A percentile compares a stretch with the other conserved stretches of the same genome.
These are phyloP conservation scores for Penicillium robsamsonii DNA, from an alignment of 495 filamentous ascomycete genomes.

Conservation along the genomic window DNA sequence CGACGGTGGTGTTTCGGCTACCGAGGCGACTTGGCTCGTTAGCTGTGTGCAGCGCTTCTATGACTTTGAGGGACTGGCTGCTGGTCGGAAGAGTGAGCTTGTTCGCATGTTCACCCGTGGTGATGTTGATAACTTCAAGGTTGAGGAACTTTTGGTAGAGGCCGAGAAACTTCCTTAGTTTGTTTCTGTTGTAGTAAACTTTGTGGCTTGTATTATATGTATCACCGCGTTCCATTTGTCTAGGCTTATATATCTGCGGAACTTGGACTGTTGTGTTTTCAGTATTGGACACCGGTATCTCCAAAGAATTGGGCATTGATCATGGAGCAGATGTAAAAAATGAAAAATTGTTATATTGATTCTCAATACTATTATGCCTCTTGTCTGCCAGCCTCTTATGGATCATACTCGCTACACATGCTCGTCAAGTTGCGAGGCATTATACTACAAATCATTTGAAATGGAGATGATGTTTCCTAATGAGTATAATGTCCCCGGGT, in stretches of 20 bases:
- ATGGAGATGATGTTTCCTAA: too few relatives aligned
- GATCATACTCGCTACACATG: too few relatives aligned
- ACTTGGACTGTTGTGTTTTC: neutral
- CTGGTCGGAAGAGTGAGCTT: slow-evolving; percentile 56
- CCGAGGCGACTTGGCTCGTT: slow-evolving; percentile 84
- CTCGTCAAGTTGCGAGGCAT: too few relatives aligned
- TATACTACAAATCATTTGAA: too few relatives aligned
- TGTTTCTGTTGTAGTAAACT: slow-evolving; percentile 21
- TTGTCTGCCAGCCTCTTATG: too few relatives aligned
- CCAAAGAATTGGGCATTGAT: neutral
- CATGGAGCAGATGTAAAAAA: neutral
- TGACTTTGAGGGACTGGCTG: slow-evolving; percentile 56
- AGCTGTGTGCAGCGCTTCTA: slow-evolving; percentile 97
- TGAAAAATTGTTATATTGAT: neutral
- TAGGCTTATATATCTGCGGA: neutral
- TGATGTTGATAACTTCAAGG: slow-evolving; percentile 66
- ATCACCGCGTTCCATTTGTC: neutral
- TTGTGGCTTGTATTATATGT: slow-evolving; percentile 15
- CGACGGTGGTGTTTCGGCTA: slow-evolving; percentile 69
- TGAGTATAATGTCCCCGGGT: too few relatives aligned
- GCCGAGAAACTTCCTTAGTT: slow-evolving; percentile 61
- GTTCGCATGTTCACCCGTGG: slow-evolving; percentile 79
- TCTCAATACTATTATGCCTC: neutral
- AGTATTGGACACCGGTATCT: neutral
- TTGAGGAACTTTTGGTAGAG: slow-evolving; percentile 83